phyloP scores from a whole-genome alignment of 495 filamentous ascomycete species.

The Xylaria palmicola region DNA sequence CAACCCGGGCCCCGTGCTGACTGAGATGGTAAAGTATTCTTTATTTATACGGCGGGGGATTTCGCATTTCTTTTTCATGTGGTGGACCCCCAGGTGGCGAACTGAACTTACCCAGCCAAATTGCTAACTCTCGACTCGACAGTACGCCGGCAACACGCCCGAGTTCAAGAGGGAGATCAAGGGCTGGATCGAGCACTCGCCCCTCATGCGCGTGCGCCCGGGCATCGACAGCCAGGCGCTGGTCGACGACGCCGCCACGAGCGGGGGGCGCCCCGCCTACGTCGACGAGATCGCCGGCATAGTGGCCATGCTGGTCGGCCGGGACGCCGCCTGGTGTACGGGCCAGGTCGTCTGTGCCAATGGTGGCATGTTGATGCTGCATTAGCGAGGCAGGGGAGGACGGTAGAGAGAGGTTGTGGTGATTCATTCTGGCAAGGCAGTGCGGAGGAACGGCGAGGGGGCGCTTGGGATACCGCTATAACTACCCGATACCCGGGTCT shows the following conservation, averaged over 20 bases:
- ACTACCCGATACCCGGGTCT: too few relatives aligned
- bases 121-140: neutral
- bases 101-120: too few relatives aligned
- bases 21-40: slow-evolving; percentile 76
- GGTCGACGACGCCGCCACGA: slow-evolving; percentile 50
- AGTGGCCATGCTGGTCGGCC: slow-evolving; percentile 77
- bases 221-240: slow-evolving; percentile 62
- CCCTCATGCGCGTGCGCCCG: slow-evolving; percentile 53
- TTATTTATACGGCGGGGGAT: too few relatives aligned
- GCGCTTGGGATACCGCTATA: too few relatives aligned
- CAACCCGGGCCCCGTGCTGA: slow-evolving; percentile 84
- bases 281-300: slow-evolving; percentile 77
- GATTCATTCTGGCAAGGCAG: too few relatives aligned
- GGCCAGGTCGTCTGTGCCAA: slow-evolving; percentile 87
- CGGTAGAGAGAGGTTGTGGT: too few relatives aligned
- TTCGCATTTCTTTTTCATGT: too few relatives aligned
- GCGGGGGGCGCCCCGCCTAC: slow-evolving; percentile 69
- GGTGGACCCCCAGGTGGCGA: too few relatives aligned
- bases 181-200: slow-evolving; percentile 66
- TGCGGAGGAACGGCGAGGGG: too few relatives aligned
- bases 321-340: slow-evolving; percentile 76
- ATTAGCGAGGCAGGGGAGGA: slow-evolving; percentile 25
- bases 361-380: slow-evolving; percentile 69
- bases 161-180: slow-evolving; percentile 43
- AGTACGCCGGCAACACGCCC: slow-evolving; percentile 32